Evolutionary conservation across 208 protist genomes (phyloP).

Genomic region (Angomonas deanei): DNA sequence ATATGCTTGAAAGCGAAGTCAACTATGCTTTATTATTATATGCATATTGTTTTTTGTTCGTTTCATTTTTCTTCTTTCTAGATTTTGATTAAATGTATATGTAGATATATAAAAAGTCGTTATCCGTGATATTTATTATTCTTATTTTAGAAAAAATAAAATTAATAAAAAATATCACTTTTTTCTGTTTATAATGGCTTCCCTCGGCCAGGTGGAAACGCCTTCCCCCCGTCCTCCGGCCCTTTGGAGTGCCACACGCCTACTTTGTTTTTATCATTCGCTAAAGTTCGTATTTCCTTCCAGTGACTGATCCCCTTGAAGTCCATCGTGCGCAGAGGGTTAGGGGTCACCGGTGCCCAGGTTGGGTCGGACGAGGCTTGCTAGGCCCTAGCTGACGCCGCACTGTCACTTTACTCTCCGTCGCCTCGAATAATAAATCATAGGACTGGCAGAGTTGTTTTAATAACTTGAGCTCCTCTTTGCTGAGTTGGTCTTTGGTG

Average conservation of each 20-base stretch:
- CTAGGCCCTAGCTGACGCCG: slow-evolving; percentile 35
- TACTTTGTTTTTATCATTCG: not conserved
- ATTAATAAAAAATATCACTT: not conserved
- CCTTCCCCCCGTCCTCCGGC: slow-evolving; percentile 37
- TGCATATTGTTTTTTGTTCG: too few relatives aligned
- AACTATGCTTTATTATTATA: too few relatives aligned
- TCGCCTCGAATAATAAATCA: slow-evolving; percentile 52
- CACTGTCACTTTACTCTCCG: slow-evolving; percentile 58
- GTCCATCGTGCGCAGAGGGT: slow-evolving; percentile 52
- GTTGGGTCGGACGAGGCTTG: not conserved
- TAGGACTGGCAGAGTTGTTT: slow-evolving; percentile 80
- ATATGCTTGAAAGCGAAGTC: too few relatives aligned
- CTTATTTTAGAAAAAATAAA: slow-evolving; percentile 1
- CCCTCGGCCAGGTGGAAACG: slow-evolving; percentile 65
- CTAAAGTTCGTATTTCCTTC: slow-evolving; percentile 33
- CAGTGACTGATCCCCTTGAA: slow-evolving; percentile 78
- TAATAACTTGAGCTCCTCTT: slow-evolving; percentile 65
- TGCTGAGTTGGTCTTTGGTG: slow-evolving; percentile 42
- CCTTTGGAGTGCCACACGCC: slow-evolving; percentile 51
- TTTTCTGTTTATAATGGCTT: slow-evolving; percentile 29
- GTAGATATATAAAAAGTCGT: too few relatives aligned
- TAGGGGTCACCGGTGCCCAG: slow-evolving; percentile 46
- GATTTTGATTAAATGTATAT: too few relatives aligned
- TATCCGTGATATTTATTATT: not conserved
- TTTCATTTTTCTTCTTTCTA: too few relatives aligned